Percentiles rank a stretch among this genome's conserved stretches.
Conservation (phyloP, 1,284 basidiomycete species). For the Xerocomus nothofagi region DNA sequence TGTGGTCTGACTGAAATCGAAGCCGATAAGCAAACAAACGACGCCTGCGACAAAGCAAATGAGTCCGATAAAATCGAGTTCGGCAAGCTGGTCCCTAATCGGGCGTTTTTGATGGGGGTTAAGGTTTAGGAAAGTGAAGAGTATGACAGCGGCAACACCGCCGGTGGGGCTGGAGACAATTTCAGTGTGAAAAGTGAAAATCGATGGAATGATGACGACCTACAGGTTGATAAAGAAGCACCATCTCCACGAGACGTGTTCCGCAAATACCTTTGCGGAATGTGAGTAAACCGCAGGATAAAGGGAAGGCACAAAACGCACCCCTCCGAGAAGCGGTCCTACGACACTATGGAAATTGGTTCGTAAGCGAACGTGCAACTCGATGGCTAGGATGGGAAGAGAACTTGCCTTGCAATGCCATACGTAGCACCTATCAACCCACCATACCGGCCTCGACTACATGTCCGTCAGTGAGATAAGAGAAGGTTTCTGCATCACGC, state of each 20-base stretch:
- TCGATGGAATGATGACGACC: too few species aligned
- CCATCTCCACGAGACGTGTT: conserved; percentile 77
- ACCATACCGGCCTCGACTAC: conserved; percentile 72
- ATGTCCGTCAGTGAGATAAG: conserved; percentile 1
- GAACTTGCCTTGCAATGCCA: conserved; percentile 52
- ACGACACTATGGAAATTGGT: conserved; percentile 49
- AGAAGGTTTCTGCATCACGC: conserved; percentile 32
- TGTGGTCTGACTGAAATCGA: conserved; percentile 79
- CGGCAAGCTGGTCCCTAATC: conserved; percentile 56
- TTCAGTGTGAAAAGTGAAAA: not conserved
- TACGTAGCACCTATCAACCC: conserved; percentile 77
- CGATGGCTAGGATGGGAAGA: conserved; percentile 40
- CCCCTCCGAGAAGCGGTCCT: conserved; percentile 75
- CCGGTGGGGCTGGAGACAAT: conserved; percentile 59
- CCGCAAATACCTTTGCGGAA: conserved; percentile 61
- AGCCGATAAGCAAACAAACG: conserved; percentile 79
- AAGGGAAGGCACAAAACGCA: conserved; percentile 30
- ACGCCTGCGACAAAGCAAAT: conserved; percentile 70
- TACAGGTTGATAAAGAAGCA: conserved; percentile 77
- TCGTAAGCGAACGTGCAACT: conserved; percentile 3
- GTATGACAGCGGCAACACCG: conserved; percentile 67
- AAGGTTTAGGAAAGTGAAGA: conserved; percentile 82
- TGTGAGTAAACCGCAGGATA: too few species aligned
- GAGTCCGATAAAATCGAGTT: conserved; percentile 80
- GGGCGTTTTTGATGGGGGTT: conserved; percentile 66